These are phyloP conservation scores for Pythium graminicola DNA, from an alignment of 352 stramenopile genomes.

Conservation along the genomic window DNA sequence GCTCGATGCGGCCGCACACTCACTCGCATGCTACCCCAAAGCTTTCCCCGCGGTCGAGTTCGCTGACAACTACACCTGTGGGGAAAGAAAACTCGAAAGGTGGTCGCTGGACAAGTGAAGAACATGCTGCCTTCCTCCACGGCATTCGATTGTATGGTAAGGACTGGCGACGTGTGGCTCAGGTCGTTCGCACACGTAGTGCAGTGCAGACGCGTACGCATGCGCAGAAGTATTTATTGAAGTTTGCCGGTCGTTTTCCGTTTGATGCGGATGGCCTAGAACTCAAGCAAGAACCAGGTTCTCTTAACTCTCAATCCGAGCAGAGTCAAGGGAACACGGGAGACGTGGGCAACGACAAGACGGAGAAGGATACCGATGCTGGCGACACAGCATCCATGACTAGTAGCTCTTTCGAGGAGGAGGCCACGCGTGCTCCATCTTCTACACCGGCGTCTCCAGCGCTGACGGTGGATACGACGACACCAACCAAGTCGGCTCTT, in stretches of 20 bases:
- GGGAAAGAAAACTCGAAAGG: constrained; percentile 46
- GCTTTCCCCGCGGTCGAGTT: constrained; percentile 19
- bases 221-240: constrained; percentile 91
- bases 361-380: constrained; percentile 10
- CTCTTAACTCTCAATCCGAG: not conserved
- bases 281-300: constrained; percentile 5
- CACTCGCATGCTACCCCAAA: constrained; percentile 13
- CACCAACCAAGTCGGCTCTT: constrained; percentile 18
- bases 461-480: constrained; percentile 5
- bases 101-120: constrained; percentile 82
- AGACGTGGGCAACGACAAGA: not conserved
- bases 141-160: constrained; percentile 84
- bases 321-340: not conserved
- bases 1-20: constrained; percentile 7
- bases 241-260: constrained; percentile 77
- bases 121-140: constrained; percentile 81
- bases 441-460: not conserved
- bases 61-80: constrained; percentile 9
- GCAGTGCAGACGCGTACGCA: constrained; percentile 87
- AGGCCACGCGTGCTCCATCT: not conserved
- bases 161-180: constrained; percentile 78
- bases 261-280: constrained; percentile 40
- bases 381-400: constrained; percentile 25
- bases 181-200: constrained; percentile 76
- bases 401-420: constrained; percentile 15